Evolutionary conservation across 2,329 filamentous ascomycete genomes (phyloP).

Genomic region (Ophiostoma montium): DNA sequence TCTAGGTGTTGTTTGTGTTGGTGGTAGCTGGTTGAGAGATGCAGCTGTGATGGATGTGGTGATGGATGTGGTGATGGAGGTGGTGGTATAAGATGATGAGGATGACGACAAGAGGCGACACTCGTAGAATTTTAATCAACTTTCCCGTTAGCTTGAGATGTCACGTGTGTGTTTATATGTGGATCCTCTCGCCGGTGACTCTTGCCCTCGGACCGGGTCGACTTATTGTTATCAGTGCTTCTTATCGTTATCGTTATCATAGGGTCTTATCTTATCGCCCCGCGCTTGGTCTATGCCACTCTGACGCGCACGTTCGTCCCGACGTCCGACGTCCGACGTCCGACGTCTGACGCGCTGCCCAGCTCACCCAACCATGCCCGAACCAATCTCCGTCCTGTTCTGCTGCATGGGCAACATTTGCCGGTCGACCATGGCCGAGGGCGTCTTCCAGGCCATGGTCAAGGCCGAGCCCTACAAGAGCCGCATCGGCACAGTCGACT

Average conservation of each 20-base stretch:
- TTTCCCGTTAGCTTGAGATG: too few relatives aligned
- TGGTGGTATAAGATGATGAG: too few relatives aligned
- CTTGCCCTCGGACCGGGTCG: neutral
- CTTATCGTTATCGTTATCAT: too few relatives aligned
- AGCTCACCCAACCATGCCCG: constrained; percentile 14
- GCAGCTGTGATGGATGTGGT: neutral
- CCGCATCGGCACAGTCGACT: constrained; percentile 59
- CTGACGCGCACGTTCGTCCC: too few relatives aligned
- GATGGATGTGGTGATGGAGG: neutral
- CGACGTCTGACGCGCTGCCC: too few relatives aligned
- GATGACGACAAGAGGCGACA: neutral
- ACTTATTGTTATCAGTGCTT: too few relatives aligned
- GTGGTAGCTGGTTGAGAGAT: neutral
- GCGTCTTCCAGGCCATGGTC: constrained; percentile 65
- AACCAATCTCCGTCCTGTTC: constrained; percentile 61
- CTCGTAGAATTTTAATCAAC: neutral
- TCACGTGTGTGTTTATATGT: neutral
- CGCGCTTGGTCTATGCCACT: neutral
- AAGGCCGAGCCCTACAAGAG: constrained; percentile 44
- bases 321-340: too few relatives aligned
- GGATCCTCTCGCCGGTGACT: too few relatives aligned
- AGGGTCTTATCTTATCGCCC: constrained; percentile 1
- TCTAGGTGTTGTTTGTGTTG: neutral
- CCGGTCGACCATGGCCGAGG: constrained; percentile 88
- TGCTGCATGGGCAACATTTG: constrained; percentile 98